Evolutionary conservation across 805 yeast genomes (phyloP), one percentile per base, ranked within the genome.

Genomic region (Wickerhamiella australiensis): DNA sequence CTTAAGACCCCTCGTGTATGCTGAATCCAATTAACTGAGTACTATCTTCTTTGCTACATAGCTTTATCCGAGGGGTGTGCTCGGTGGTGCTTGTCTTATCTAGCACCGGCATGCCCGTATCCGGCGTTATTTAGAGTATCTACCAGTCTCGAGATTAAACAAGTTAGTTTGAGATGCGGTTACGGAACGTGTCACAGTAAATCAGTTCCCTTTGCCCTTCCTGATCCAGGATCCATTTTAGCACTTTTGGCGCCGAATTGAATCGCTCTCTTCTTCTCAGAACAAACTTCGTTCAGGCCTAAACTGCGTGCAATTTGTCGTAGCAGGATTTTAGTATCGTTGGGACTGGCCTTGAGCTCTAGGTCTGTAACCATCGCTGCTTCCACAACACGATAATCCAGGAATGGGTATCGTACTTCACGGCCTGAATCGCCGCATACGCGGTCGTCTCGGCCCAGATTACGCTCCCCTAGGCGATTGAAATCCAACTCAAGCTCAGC

Each of bases 161-260:
- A n/a, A n/a, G n/a, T n/a, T n/a, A n/a, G n/a, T n/a, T n/a, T n/a
- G n/a, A n/a, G n/a, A n/a, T n/a, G n/a, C n/a, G n/a, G n/a, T n/a
- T n/a, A n/a, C n/a, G n/a, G n/a, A n/a, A n/a, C n/a, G n/a, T n/a
- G n/a, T n/a, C n/a, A 40, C 17, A 41, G 44, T 33, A 18, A 13
- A 22, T 50, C 52, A 12, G 52, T 50, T 8, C 97, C 97, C 58
- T 79, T 82, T 37, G 75, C 70, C 56, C 78, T 82, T 3, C 88
- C 81, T 41, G 82, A 76, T 1, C 90, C 90, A 2, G 78, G 72
- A 54, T 83, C 88, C 81, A 92, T 78, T 64, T 90, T 94, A 1
- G 99, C 98, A 61, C 95, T 82, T 54, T 83, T 80, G 0, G 97
- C 85, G 0, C 99, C 99, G 64, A 92, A 92, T 61, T 92, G 98